Evolutionary conservation across 2,329 filamentous ascomycete genomes (phyloP).

Genomic region (Exophiala calicioides): DNA sequence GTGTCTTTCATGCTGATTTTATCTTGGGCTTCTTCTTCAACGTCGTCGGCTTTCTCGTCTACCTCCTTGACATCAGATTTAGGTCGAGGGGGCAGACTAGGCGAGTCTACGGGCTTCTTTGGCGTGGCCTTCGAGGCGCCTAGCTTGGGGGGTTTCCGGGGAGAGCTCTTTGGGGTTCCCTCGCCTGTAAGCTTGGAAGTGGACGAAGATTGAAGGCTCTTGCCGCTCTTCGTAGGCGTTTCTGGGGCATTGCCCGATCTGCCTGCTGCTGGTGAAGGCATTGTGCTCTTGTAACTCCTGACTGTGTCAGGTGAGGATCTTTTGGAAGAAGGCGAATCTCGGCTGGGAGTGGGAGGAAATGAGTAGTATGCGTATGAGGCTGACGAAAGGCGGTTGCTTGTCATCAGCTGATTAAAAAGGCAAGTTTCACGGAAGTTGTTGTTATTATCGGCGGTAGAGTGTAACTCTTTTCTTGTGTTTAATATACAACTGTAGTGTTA

Average conservation of each 20-base stretch:
- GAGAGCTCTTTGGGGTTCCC: constrained; percentile 13
- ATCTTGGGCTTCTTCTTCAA: constrained; percentile 19
- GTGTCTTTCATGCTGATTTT: constrained; percentile 30
- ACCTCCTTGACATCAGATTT: constrained; percentile 23
- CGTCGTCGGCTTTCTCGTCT: constrained; percentile 24
- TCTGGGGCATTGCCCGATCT: constrained; percentile 27
- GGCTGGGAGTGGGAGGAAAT: constrained; percentile 28
- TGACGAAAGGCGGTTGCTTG: constrained; percentile 29
- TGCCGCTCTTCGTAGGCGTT: constrained; percentile 35
- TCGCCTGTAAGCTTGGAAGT: constrained; percentile 31
- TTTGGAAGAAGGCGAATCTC: constrained; percentile 22
- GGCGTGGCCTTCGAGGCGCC: constrained; percentile 29
- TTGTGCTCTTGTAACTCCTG: constrained; percentile 28
- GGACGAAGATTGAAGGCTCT: constrained; percentile 31
- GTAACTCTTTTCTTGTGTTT: constrained; percentile 1
- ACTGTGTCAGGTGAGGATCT: constrained; percentile 25
- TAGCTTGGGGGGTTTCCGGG: constrained; percentile 31
- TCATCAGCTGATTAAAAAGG: constrained; percentile 27
- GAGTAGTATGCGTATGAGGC: constrained; percentile 34
- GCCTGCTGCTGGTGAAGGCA: constrained; percentile 32
- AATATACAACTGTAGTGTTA: constrained; percentile 14
- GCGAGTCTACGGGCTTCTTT: constrained; percentile 26
- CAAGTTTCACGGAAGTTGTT: constrained; percentile 11
- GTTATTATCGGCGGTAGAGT: constrained; percentile 12
- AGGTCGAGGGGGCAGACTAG: constrained; percentile 16